Evolutionary conservation across 2,329 filamentous ascomycete species (phyloP).

Genomic region (Corniculantispora saksenae): DNA sequence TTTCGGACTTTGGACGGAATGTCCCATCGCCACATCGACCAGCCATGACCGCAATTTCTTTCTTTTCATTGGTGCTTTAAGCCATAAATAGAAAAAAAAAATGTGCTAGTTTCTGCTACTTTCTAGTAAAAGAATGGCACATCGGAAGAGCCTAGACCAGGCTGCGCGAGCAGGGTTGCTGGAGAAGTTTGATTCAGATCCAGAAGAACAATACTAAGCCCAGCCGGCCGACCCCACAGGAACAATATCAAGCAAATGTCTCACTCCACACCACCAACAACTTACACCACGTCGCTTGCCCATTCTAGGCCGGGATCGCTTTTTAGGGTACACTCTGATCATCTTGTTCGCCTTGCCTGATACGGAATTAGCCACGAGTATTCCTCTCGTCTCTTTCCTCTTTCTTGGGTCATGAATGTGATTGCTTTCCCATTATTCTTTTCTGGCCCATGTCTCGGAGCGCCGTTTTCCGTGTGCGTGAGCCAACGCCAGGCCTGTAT

Average conservation of each 20-base stretch:
- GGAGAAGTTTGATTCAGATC: neutral
- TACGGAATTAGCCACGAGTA: neutral
- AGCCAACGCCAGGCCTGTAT: neutral
- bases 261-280: neutral
- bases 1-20: neutral
- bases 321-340: too few species aligned
- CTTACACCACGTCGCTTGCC: neutral
- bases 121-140: neutral
- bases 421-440: neutral
- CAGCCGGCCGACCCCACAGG: neutral
- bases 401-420: neutral
- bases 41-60: too few species aligned
- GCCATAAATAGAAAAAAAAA: neutral
- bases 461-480: neutral
- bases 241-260: constrained; percentile 24
- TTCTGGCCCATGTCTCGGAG: neutral
- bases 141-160: neutral
- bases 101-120: neutral
- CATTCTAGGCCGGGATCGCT: neutral
- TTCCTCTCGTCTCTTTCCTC: neutral
- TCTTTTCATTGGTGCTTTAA: neutral
- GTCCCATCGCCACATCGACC: neutral
- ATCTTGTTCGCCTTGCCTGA: neutral
- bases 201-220: constrained; percentile 14
- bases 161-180: neutral